phyloP scores from a whole-genome alignment of 1,284 basidiomycete genomes.

The Apiotrichum porosum region DNA sequence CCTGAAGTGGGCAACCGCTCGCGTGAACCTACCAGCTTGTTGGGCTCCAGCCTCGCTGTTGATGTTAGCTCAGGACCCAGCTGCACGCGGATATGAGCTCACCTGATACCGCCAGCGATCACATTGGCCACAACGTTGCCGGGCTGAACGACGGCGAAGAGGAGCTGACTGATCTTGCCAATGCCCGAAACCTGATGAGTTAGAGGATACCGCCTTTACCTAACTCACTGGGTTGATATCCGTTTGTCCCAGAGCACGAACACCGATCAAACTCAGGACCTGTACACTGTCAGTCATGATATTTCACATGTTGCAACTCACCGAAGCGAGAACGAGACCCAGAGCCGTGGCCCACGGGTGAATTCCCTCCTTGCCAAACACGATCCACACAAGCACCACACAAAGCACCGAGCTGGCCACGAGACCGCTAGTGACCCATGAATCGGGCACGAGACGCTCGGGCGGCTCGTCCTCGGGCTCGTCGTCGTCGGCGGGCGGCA shows the following conservation, averaged over 20 bases:
- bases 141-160: constrained; percentile 91
- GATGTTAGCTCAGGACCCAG: too few species aligned
- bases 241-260: constrained; percentile 85
- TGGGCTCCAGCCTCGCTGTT: constrained; percentile 91
- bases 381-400: constrained; percentile 72
- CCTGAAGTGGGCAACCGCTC: too few species aligned
- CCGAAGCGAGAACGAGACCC: constrained; percentile 75
- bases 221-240: constrained; percentile 72
- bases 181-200: constrained; percentile 65
- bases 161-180: constrained; percentile 88
- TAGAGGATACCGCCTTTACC: not conserved
- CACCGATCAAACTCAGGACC: constrained; percentile 79
- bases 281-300: too few species aligned
- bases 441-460: constrained; percentile 71
- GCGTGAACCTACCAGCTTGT: too few species aligned
- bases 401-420: constrained; percentile 62
- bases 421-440: constrained; percentile 73
- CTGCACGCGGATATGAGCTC: too few species aligned
- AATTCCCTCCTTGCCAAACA: constrained; percentile 85
- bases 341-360: constrained; percentile 88
- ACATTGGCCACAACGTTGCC: constrained; percentile 93
- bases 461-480: constrained; percentile 71
- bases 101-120: constrained; percentile 79
- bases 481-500: constrained; percentile 43
- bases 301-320: too few species aligned